Evolutionary conservation across 768 basidiomycete genomes (phyloP).

Genomic region (Scleroderma bovista): DNA sequence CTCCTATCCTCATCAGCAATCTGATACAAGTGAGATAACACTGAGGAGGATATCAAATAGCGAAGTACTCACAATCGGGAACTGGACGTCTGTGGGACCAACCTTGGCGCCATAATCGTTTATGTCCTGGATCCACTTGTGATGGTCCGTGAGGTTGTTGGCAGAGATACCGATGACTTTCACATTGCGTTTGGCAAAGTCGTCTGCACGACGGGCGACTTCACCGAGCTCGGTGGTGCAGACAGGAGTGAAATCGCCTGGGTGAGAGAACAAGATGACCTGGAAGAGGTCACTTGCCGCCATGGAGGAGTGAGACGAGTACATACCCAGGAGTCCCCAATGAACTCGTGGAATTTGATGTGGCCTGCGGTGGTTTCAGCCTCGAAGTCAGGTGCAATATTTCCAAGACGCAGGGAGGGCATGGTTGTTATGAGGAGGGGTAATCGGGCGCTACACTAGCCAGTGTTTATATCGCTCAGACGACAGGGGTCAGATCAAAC

Average conservation of each 20-base stretch:
- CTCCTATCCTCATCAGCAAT: slow-evolving; percentile 90
- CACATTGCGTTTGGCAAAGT: slow-evolving; percentile 84
- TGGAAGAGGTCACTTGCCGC: slow-evolving; percentile 21
- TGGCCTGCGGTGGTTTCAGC: slow-evolving; percentile 82
- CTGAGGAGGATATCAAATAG: neutral
- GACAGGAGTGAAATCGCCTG: slow-evolving; percentile 88
- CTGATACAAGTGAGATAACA: slow-evolving; percentile 33
- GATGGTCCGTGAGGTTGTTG: slow-evolving; percentile 81
- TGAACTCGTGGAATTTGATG: slow-evolving; percentile 93
- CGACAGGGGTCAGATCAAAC: slow-evolving; percentile 2
- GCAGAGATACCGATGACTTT: slow-evolving; percentile 94
- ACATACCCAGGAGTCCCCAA: slow-evolving; percentile 81
- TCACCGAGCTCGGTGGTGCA: slow-evolving; percentile 98
- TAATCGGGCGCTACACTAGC: neutral
- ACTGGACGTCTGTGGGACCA: slow-evolving; percentile 71
- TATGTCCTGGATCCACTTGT: slow-evolving; percentile 87
- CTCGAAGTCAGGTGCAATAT: slow-evolving; percentile 85
- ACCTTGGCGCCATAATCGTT: slow-evolving; percentile 68
- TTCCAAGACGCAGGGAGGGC: slow-evolving; percentile 73
- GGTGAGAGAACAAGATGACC: slow-evolving; percentile 92
- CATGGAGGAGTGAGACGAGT: neutral
- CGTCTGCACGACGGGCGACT: slow-evolving; percentile 79
- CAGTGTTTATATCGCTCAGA: slow-evolving; percentile 8
- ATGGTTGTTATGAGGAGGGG: slow-evolving; percentile 17
- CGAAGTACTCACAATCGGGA: slow-evolving; percentile 73